phyloP scores from a whole-genome alignment of 2,329 filamentous ascomycete species.

The Epichloe aotearoae region DNA sequence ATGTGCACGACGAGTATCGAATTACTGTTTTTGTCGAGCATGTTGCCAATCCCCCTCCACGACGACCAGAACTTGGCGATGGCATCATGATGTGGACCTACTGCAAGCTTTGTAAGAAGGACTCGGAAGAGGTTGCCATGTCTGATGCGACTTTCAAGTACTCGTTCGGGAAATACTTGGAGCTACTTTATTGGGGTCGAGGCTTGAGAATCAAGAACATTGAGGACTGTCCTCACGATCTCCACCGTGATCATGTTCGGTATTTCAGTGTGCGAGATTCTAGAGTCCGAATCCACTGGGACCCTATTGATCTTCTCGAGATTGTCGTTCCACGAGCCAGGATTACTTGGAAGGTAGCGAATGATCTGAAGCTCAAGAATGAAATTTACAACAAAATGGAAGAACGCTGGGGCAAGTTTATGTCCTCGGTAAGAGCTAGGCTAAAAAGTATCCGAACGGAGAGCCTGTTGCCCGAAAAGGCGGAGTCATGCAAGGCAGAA shows the following conservation, averaged over 20 bases:
- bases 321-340: constrained; percentile 82
- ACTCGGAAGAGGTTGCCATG: constrained; percentile 83
- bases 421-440: constrained; percentile 70
- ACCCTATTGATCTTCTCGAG: constrained; percentile 83
- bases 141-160: constrained; percentile 95
- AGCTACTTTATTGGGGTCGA: constrained; percentile 90
- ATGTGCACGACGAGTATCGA: constrained; percentile 90
- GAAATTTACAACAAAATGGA: constrained; percentile 75
- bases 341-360: constrained; percentile 96
- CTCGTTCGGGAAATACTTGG: constrained; percentile 96
- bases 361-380: constrained; percentile 85
- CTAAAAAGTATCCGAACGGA: constrained; percentile 84
- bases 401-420: constrained; percentile 73
- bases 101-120: constrained; percentile 82
- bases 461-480: constrained; percentile 77
- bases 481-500: constrained; percentile 67
- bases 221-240: constrained; percentile 70
- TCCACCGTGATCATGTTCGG: constrained; percentile 81
- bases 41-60: constrained; percentile 28
- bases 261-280: constrained; percentile 86
- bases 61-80: constrained; percentile 29
- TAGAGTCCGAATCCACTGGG: constrained; percentile 80
- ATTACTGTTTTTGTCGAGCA: constrained; percentile 78
- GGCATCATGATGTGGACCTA: constrained; percentile 96
- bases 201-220: constrained; percentile 62